Base-by-base conservation (phyloP, 257 asterid species). In the Jaltomata sinuosa region DNA sequence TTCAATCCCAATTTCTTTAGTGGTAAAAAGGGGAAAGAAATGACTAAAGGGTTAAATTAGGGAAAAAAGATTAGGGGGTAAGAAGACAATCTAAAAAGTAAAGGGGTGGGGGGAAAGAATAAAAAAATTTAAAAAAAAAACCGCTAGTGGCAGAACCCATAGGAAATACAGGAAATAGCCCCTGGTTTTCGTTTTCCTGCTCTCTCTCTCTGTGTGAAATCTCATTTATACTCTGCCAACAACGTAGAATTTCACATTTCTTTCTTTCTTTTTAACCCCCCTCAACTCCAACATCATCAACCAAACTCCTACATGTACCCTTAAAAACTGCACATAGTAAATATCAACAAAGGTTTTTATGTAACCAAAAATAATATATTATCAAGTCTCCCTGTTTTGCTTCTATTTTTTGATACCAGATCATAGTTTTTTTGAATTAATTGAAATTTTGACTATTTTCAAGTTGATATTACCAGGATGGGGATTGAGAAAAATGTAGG, bases 121-220 rank as follows among this genome's bases (percentile, higher is more conserved):
- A 76, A 76, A 9, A 38, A 53, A 6, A 82, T n/a, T n/a, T n/a
- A 2, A 4, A 21, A 50, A 45, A 54, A 64, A 54, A 82, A 45
- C 8, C 59, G 9, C 84, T 62, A 42, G 31, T 82, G 42, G 64
- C 74, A 82, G 7, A 47, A 79, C 84, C 74, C 84, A 82, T 59
- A 54, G 84, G 62, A 82, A 62, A 40, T 11, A 16, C 78, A 68
- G 76, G 42, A 29, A 32, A 40, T 62, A 54, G 84, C 84, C 79
- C 84, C 74, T 64, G 84, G 84, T 82, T 64, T 82, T 64, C 25
- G 47, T 19, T 42, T 34, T 69, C 22, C 84, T 55, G 38, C 84
- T 82, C 16, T 29, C n/a, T 64, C n/a, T 16, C 8, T 64, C 21
- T 4, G 32, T 61, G 11, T 61, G 3, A 11, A 61, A 11, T 25